Evolutionary conservation across 768 basidiomycete genomes (phyloP).

Genomic region (Amanita rimosa): DNA sequence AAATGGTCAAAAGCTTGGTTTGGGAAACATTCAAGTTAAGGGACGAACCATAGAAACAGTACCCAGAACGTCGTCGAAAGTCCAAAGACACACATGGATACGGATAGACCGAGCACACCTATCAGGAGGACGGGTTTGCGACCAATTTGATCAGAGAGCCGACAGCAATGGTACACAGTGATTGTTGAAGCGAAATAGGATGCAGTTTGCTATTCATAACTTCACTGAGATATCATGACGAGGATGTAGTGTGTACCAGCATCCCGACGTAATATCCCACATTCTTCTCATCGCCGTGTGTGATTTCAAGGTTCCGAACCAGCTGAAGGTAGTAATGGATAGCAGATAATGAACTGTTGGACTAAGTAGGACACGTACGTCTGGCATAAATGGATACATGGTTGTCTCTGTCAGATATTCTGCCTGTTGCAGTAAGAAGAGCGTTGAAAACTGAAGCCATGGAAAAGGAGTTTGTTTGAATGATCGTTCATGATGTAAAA

Average conservation of each 20-base stretch:
- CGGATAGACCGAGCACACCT: slow-evolving; percentile 50
- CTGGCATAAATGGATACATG: slow-evolving; percentile 69
- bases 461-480: slow-evolving; percentile 26
- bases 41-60: slow-evolving; percentile 25
- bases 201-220: slow-evolving; percentile 46
- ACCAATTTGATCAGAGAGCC: slow-evolving; percentile 59
- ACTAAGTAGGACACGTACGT: slow-evolving; percentile 29
- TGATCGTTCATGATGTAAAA: too few relatives aligned
- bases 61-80: slow-evolving; percentile 60
- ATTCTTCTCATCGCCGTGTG: slow-evolving; percentile 48
- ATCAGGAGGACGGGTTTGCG: slow-evolving; percentile 64
- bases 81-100: slow-evolving; percentile 68
- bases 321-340: not conserved
- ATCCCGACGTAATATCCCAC: slow-evolving; percentile 73
- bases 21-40: not conserved
- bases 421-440: slow-evolving; percentile 44
- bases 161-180: slow-evolving; percentile 67
- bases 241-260: slow-evolving; percentile 29
- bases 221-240: not conserved
- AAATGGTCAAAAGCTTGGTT: not conserved
- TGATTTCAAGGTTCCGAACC: slow-evolving; percentile 40
- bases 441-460: slow-evolving; percentile 56
- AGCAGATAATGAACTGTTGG: not conserved
- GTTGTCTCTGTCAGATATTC: slow-evolving; percentile 49
- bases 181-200: slow-evolving; percentile 66